Evolutionary conservation across 116 monocot genomes (phyloP), one percentile per base, ranked within the genome.

Genomic region (Cymodocea nodosa): DNA sequence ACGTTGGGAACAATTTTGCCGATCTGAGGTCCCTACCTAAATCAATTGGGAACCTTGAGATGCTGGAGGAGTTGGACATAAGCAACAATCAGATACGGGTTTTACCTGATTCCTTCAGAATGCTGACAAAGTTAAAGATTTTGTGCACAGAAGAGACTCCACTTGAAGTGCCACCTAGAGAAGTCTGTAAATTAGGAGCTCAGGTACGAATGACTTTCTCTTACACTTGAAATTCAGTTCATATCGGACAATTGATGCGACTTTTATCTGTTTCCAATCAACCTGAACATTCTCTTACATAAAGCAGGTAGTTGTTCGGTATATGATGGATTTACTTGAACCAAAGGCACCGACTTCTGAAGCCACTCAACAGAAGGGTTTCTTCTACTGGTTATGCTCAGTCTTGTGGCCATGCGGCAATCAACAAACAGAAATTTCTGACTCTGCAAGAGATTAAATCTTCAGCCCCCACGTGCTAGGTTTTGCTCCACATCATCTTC

Each of bases 31-130:
- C 80, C 18, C 73, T 97, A 7, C 95, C 95, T 0, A 79, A 74
- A 62, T 90, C 90, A 4, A 83, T 90, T 64, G 95, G 95, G 10
- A 90, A 90, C 67, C 83, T 94, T 2, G 90, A 94, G 81, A 87
- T 81, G 83, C 77, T 94, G 4, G 94, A 97, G 64, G 83, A 85
- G 58, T 59, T 97, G 83, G 81, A 97, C 70, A 90, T 97, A 73
- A 88, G 95, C 80, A 87, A 79, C 61, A 85, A 90, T 70, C 95
- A 97, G 82, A 87, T 97, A 52, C 80, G 79, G 49, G 60, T 75
- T 56, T 40, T 97, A 51, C 95, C 95, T 0, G 83, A 84, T 11
- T 90, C 95, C 17, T 97, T 97, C 67, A 77, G 78, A 39, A 68
- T 76, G 44, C 72, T 97, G 25, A 74, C 79, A 18, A 90, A 80